A percentile compares a stretch with the other conserved stretches of the same genome.
phyloP scores from a whole-genome alignment of 2,329 filamentous ascomycete genomes.

The Alternaria ethzedia region DNA sequence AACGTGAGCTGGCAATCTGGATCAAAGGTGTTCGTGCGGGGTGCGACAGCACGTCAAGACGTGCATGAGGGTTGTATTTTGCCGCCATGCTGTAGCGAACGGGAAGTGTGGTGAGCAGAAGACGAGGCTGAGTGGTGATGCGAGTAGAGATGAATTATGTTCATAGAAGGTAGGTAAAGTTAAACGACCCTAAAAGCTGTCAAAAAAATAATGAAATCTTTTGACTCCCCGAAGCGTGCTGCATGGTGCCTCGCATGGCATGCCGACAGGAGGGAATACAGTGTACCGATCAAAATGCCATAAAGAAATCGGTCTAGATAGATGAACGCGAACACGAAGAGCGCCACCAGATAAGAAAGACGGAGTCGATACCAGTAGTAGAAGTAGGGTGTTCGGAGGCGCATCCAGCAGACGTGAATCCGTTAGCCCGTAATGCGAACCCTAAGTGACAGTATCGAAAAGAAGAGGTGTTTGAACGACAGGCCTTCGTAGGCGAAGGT shows the following conservation, averaged over 20 bases:
- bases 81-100: neutral
- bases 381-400: conserved; percentile 25
- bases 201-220: conserved; percentile 24
- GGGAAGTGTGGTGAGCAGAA: neutral
- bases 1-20: neutral
- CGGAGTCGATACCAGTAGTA: conserved; percentile 21
- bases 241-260: conserved; percentile 26
- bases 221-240: conserved; percentile 30
- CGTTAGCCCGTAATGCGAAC: conserved; percentile 33
- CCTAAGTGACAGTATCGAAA: conserved; percentile 35
- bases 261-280: conserved; percentile 32
- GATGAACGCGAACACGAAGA: conserved; percentile 14
- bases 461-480: conserved; percentile 16
- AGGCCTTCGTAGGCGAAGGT: conserved; percentile 20
- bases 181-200: conserved; percentile 18
- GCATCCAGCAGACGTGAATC: conserved; percentile 36
- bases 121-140: neutral
- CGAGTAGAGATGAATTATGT: conserved; percentile 36
- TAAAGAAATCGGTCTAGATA: conserved; percentile 38
- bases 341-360: conserved; percentile 17
- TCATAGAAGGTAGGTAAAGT: conserved; percentile 36
- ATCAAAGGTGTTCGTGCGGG: neutral
- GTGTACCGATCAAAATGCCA: conserved; percentile 41
- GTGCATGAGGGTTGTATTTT: neutral
- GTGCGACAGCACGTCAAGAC: neutral